A percentile compares a stretch with the other conserved stretches of the same genome.
phyloP scores from a whole-genome alignment of 345 rosid genomes.

The Linum lewisii region DNA sequence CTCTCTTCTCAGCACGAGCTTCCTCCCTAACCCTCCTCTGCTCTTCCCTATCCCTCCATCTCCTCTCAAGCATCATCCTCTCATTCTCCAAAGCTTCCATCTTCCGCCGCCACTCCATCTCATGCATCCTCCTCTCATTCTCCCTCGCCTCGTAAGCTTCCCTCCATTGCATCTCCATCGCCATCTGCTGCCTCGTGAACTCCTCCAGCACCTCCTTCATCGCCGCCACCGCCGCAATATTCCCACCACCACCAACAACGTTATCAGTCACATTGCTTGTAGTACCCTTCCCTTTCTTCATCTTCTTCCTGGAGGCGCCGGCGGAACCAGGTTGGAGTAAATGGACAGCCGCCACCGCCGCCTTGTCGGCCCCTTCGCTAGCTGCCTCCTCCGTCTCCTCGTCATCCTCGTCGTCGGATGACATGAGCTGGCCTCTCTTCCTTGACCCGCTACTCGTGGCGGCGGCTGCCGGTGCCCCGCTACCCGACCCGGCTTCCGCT shows the following conservation, averaged over 20 bases:
- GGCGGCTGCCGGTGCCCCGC: slow-evolving; percentile 23
- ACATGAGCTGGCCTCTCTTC: slow-evolving; percentile 36
- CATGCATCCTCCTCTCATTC: slow-evolving; percentile 60
- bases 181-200: slow-evolving; percentile 76
- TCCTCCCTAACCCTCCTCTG: slow-evolving; percentile 82
- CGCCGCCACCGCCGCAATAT: slow-evolving; percentile 3
- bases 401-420: slow-evolving; percentile 70
- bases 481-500: slow-evolving; percentile 23
- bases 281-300: slow-evolving; percentile 23
- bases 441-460: slow-evolving; percentile 34
- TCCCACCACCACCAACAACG: slow-evolving; percentile 9
- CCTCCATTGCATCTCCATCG: slow-evolving; percentile 80
- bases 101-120: slow-evolving; percentile 79
- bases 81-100: slow-evolving; percentile 86
- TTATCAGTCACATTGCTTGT: slow-evolving; percentile 6
- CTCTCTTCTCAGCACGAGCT: slow-evolving; percentile 91
- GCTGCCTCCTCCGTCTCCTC: slow-evolving; percentile 31
- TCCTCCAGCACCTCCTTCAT: slow-evolving; percentile 48
- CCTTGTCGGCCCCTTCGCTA: slow-evolving; percentile 22
- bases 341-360: not conserved
- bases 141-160: slow-evolving; percentile 69
- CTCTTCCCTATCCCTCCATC: slow-evolving; percentile 90
- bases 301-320: slow-evolving; percentile 34
- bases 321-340: too few species aligned
- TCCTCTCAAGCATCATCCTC: slow-evolving; percentile 67